Percentiles rank a stretch among this genome's conserved stretches.
phyloP scores from a whole-genome alignment of 768 basidiomycete species.

The Leccinum boreale region DNA sequence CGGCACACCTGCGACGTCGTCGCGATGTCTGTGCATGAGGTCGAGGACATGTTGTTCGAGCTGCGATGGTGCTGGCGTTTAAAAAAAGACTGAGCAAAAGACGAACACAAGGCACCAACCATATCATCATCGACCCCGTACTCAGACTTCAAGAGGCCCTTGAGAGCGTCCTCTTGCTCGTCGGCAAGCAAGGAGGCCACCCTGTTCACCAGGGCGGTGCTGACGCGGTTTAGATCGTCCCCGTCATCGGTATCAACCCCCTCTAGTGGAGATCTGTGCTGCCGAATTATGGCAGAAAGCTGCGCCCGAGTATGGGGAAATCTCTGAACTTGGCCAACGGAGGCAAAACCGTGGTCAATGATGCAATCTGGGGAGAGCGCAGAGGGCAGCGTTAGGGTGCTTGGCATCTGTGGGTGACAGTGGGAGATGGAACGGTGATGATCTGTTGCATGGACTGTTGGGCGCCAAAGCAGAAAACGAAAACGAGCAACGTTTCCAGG shows the following conservation, averaged over 20 bases:
- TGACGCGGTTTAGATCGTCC: conserved; percentile 53
- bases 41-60: conserved; percentile 88
- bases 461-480: conserved; percentile 18
- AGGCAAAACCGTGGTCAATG: conserved; percentile 18
- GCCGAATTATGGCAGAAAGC: conserved; percentile 68
- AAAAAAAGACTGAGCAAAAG: conserved; percentile 10
- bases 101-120: conserved; percentile 40
- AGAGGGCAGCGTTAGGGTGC: conserved; percentile 21
- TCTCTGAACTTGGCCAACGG: conserved; percentile 33
- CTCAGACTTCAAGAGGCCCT: conserved; percentile 63
- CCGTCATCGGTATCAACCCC: conserved; percentile 56
- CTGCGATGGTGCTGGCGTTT: conserved; percentile 35
- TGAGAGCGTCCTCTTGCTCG: conserved; percentile 87
- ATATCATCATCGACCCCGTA: conserved; percentile 68
- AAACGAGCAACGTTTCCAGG: conserved; percentile 21
- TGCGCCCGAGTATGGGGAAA: conserved; percentile 85
- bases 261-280: conserved; percentile 57
- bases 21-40: conserved; percentile 92
- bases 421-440: conserved; percentile 19
- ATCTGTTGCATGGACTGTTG: conserved; percentile 24
- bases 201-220: conserved; percentile 59
- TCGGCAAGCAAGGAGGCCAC: conserved; percentile 71
- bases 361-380: conserved; percentile 9
- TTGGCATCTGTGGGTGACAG: conserved; percentile 24
- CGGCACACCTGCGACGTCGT: conserved; percentile 79